These are phyloP conservation scores for Mucuna pruriens DNA, from an alignment of 306 rosid species.

Conservation along the genomic window DNA sequence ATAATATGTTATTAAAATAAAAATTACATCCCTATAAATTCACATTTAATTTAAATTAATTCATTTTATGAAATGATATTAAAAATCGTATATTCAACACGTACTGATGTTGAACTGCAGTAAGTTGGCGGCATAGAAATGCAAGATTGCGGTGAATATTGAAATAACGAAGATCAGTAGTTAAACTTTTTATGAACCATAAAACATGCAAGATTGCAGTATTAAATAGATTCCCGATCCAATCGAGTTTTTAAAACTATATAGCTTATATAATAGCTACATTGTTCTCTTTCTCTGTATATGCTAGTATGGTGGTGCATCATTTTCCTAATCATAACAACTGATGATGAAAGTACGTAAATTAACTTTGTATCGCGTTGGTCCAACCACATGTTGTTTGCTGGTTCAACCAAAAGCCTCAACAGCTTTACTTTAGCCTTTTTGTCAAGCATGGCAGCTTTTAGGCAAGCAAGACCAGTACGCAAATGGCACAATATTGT, in stretches of 20 bases:
- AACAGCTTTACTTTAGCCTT: conserved; percentile 21
- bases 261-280: no score
- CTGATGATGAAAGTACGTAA: not conserved
- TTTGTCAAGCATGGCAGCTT: conserved; percentile 41
- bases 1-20: no score
- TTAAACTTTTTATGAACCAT: not conserved
- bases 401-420: conserved; percentile 1
- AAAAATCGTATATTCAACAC: no score
- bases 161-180: not conserved
- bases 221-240: no score
- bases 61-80: no score
- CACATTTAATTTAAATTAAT: no score
- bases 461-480: not conserved
- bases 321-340: not conserved
- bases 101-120: no score
- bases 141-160: not conserved
- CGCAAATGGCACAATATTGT: conserved; percentile 14
- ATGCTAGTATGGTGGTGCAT: no score
- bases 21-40: no score
- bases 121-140: not conserved
- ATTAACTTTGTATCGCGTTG: not conserved
- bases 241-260: no score
- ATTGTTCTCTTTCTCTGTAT: no score
- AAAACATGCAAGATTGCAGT: no score
- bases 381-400: not conserved